phyloP scores from a whole-genome alignment of 257 asterid species.

The Coffea canephora region DNA sequence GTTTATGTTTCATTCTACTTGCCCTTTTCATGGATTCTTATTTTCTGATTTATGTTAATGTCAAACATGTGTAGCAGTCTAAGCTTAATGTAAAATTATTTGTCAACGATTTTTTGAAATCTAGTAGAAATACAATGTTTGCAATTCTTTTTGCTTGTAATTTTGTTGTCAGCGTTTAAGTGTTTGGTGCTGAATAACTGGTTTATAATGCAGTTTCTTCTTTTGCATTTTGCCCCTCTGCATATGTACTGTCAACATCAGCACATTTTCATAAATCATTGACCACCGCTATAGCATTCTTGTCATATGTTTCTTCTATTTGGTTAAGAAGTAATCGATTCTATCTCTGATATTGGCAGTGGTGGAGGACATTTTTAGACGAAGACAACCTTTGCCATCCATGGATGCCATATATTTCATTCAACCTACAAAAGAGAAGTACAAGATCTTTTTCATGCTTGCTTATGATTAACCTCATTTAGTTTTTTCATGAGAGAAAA shows the following conservation, averaged over 20 bases:
- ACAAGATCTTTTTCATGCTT: slow-evolving; percentile 27
- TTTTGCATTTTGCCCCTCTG: background rate
- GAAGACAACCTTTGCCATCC: slow-evolving; percentile 96
- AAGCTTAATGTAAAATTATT: background rate
- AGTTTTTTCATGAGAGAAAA: slow-evolving; percentile 4
- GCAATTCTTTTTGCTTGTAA: background rate
- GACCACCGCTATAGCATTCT: background rate
- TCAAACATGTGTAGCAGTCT: background rate
- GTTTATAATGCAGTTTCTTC: background rate
- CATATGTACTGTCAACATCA: background rate
- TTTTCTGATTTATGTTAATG: background rate
- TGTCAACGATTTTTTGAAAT: background rate
- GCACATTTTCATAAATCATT: background rate
- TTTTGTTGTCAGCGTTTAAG: too few species aligned
- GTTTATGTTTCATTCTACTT: background rate
- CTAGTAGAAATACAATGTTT: background rate
- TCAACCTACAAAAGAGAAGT: slow-evolving; percentile 96
- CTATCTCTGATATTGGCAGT: slow-evolving; percentile 40
- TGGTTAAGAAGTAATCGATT: background rate
- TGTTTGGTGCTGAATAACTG: background rate
- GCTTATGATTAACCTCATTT: slow-evolving; percentile 10
- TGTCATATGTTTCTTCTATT: background rate
- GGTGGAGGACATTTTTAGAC: slow-evolving; percentile 97
- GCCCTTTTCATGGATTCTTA: background rate
- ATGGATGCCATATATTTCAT: slow-evolving; percentile 93